Evolutionary conservation across 129 eudicot genomes (phyloP), one percentile per base, ranked within the genome.

Genomic region (Artemisia annua): DNA sequence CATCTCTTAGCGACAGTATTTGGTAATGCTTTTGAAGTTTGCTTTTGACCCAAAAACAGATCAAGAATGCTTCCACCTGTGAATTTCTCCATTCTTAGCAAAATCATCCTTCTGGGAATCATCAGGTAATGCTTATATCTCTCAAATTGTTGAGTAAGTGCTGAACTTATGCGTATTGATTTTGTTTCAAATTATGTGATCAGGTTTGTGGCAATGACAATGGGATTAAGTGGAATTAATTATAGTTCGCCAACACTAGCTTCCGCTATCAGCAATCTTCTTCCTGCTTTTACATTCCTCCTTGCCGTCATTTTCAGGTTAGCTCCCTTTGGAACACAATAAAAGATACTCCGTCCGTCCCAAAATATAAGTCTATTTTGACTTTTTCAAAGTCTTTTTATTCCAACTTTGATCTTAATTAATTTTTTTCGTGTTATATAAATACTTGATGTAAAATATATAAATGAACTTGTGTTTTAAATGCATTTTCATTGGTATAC

Each of bases 241-340:
- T 92, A 81, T 43, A 81, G 91, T 30, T 92, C 98, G 14, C 98
- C 98, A 7, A 85, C 98, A 13, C 84, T 92, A 62, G 96, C 94
- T 78, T 92, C 96, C 1, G 96, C 98, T 39, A 87, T 92, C 79
- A 92, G 94, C 80, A 92, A 85, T 71, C 84, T 92, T 1, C 81
- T 85, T 63, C 98, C 98, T 13, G 96, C 96, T 22, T 92, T 86
- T 79, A 91, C 97, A 61, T 91, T 91, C 82, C 79, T 91, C 5
- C 86, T 91, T 14, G 97, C 97, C 43, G 50, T 92, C 78, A 72
- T 89, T 78, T 92, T 89, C 98, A 87, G 98, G 97, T 92, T 39
- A 1, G 46, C 0, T 39, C 46, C 46, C 46, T 39, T 39, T 39
- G 46, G 46, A 39, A 46, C 10, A 7, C 9, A 39, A 39, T 61